Percentiles rank a stretch among this genome's conserved stretches.
phyloP scores from a whole-genome alignment of 108 stramenopile genomes.

The Fistulifera solaris region DNA sequence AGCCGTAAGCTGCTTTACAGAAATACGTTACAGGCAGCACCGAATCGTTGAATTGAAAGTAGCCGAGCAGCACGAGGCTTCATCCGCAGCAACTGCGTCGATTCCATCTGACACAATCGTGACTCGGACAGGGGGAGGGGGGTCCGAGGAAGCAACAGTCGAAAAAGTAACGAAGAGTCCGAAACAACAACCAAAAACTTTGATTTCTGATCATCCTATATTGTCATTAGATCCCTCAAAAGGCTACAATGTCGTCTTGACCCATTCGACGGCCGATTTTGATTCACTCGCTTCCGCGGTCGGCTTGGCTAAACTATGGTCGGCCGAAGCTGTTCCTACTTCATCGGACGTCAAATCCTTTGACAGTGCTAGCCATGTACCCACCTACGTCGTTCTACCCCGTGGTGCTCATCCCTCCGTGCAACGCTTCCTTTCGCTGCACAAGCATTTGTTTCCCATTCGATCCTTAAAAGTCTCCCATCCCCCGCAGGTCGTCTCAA shows the following conservation, averaged over 20 bases:
- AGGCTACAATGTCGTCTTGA: slow-evolving; percentile 79
- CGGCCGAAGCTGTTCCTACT: not conserved
- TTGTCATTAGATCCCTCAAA: slow-evolving; percentile 14
- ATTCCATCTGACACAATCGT: too few species aligned
- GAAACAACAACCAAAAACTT: not conserved
- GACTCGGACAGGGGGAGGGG: too few species aligned
- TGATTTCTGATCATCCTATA: slow-evolving; percentile 24
- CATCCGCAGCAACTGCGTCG: too few species aligned
- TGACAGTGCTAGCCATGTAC: slow-evolving; percentile 34
- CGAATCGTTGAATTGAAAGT: too few species aligned
- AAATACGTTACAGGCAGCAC: too few species aligned
- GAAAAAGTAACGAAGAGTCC: not conserved
- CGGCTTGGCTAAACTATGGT: slow-evolving; percentile 80
- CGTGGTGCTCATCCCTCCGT: slow-evolving; percentile 88
- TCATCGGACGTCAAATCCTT: slow-evolving; percentile 17
- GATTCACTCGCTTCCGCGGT: slow-evolving; percentile 75
- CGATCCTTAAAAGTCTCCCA: slow-evolving; percentile 69
- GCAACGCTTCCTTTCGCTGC: slow-evolving; percentile 78
- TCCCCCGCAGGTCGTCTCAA: slow-evolving; percentile 52
- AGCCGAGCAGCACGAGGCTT: too few species aligned
- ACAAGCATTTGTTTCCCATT: slow-evolving; percentile 88
- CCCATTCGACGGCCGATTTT: slow-evolving; percentile 85
- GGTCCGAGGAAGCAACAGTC: too few species aligned
- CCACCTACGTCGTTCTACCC: slow-evolving; percentile 88
- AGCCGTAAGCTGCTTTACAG: too few species aligned